Percentiles rank a stretch among this genome's conserved stretches.
Conservation (phyloP, 1,284 basidiomycete species). For the Fistulina hepatica region DNA sequence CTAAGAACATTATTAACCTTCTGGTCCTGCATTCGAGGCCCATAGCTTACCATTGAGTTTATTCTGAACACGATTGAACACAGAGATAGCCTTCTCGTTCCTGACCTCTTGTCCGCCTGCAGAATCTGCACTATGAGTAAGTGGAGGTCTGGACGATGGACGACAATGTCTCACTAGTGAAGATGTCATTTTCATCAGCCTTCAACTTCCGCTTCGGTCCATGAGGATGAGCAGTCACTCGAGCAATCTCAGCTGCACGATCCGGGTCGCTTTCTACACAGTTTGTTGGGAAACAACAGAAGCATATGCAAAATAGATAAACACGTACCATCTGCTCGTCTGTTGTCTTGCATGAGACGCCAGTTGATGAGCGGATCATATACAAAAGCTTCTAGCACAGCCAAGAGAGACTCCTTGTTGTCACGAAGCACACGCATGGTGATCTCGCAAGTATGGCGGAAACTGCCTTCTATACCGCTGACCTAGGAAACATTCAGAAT, state of each 20-base stretch:
- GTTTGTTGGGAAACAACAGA: constrained; percentile 2
- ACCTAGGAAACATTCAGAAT: constrained; percentile 39
- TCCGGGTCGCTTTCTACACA: constrained; percentile 34
- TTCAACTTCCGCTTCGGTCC: constrained; percentile 63
- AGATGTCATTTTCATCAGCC: constrained; percentile 75
- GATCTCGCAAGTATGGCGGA: constrained; percentile 92
- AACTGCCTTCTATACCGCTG: constrained; percentile 96
- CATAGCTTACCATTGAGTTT: constrained; percentile 71
- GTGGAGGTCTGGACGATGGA: neutral
- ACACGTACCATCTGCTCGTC: constrained; percentile 36
- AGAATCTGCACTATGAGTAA: constrained; percentile 10
- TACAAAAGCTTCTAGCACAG: constrained; percentile 91
- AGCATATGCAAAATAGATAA: constrained; percentile 1
- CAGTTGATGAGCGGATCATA: constrained; percentile 87
- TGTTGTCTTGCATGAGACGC: constrained; percentile 63
- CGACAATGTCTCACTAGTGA: constrained; percentile 45
- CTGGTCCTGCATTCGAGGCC: neutral
- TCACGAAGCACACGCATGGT: constrained; percentile 94
- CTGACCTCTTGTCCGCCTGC: constrained; percentile 71
- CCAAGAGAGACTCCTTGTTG: constrained; percentile 97
- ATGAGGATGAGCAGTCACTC: constrained; percentile 62
- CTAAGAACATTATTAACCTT: constrained; percentile 28
- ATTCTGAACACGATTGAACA: constrained; percentile 87
- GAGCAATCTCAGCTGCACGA: constrained; percentile 51
- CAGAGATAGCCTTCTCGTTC: constrained; percentile 81